Evolutionary conservation across 1,284 basidiomycete species (phyloP).

Genomic region (Microbotryum saponariae): DNA sequence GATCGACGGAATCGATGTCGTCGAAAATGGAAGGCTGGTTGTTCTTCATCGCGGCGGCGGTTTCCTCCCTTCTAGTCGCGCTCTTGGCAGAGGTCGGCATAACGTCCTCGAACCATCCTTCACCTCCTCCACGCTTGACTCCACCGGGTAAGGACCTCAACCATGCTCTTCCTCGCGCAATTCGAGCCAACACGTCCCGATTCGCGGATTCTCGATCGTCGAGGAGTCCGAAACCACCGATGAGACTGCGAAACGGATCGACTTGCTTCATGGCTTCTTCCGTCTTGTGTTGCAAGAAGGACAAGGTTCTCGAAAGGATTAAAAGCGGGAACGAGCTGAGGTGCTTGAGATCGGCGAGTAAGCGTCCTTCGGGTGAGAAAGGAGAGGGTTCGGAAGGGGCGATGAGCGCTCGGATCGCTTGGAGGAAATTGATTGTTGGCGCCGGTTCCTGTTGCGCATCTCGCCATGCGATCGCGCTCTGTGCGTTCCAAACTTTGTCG

Average conservation of each 20-base stretch:
- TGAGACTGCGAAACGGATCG: conserved; percentile 22
- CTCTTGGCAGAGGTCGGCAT: not conserved
- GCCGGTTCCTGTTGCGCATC: not conserved
- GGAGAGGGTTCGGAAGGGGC: conserved; percentile 4
- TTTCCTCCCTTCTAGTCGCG: too few relatives aligned
- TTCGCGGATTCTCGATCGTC: conserved; percentile 22
- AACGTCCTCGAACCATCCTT: conserved; percentile 25
- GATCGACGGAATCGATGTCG: too few relatives aligned
- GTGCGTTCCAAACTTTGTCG: conserved; percentile 23
- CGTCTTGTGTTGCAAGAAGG: conserved; percentile 28
- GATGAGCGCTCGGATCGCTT: conserved; percentile 22
- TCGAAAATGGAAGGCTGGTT: too few relatives aligned
- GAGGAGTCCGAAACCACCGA: conserved; percentile 17
- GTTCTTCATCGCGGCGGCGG: too few relatives aligned
- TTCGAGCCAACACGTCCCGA: conserved; percentile 17
- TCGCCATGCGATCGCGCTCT: conserved; percentile 17
- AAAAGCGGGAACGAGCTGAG: conserved; percentile 24
- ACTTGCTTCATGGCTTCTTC: conserved; percentile 22
- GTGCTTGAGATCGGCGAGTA: conserved; percentile 18
- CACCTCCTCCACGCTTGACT: conserved; percentile 21
- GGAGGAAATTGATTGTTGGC: conserved; percentile 12
- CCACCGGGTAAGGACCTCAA: conserved; percentile 24
- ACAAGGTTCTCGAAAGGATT: conserved; percentile 20
- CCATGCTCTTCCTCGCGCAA: conserved; percentile 13
- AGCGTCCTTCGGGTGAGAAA: conserved; percentile 12